These are phyloP conservation scores for Suzukiozyma palmioleophila DNA, from an alignment of 1,139 yeast species.

Conservation along the genomic window DNA sequence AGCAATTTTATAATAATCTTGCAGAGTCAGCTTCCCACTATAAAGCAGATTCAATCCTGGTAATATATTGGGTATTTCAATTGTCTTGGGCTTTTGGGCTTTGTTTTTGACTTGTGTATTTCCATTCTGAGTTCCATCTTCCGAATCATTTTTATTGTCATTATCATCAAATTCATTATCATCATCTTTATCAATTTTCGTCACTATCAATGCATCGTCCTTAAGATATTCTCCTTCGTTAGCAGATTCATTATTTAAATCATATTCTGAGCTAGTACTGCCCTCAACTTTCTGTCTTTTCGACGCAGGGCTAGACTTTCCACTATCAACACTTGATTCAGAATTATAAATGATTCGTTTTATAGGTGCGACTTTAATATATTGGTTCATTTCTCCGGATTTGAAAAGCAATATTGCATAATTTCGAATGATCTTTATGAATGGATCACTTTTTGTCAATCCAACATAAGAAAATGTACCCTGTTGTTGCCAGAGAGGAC, in stretches of 20 bases:
- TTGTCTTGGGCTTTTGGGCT: slow-evolving; percentile 7
- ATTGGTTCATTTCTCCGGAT: slow-evolving; percentile 35
- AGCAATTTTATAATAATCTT: slow-evolving; percentile 27
- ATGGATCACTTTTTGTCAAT: slow-evolving; percentile 40
- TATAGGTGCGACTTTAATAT: slow-evolving; percentile 19
- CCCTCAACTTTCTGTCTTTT: slow-evolving; percentile 1
- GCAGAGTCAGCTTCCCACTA: slow-evolving; percentile 13
- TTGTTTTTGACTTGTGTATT: slow-evolving; percentile 1
- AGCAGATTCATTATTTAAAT: slow-evolving; percentile 3
- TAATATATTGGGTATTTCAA: slow-evolving; percentile 10
- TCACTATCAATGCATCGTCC: slow-evolving; percentile 11
- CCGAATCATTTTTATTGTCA: slow-evolving; percentile 13
- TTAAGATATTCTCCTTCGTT: slow-evolving; percentile 4
- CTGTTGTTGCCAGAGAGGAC: slow-evolving; percentile 37
- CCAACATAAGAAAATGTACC: slow-evolving; percentile 44
- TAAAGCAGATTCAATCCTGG: slow-evolving; percentile 21
- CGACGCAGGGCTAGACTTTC: background rate
- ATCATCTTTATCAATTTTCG: slow-evolving; percentile 8
- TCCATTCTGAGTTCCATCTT: slow-evolving; percentile 9
- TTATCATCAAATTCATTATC: slow-evolving; percentile 6
- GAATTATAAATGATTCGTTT: slow-evolving; percentile 10
- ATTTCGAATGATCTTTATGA: slow-evolving; percentile 34
- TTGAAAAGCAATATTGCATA: slow-evolving; percentile 32
- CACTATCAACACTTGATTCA: slow-evolving; percentile 5
- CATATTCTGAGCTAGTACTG: slow-evolving; percentile 4